Percentiles rank a stretch among this genome's conserved stretches.
Conservation (phyloP, 129 eudicot genomes). For the Rutidosis leptorrhynchoides region DNA sequence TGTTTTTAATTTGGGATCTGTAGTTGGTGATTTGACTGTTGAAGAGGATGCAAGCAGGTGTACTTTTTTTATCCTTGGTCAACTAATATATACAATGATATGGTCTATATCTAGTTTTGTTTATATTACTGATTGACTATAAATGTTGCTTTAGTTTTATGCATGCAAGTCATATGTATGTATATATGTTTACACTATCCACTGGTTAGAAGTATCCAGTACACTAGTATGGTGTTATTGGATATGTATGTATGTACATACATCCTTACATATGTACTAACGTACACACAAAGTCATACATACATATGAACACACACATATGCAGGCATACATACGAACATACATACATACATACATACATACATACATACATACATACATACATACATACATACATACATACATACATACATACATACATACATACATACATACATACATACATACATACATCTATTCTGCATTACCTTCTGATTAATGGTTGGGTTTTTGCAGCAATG, state of each 20-base stretch:
- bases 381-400: background rate
- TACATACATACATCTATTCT: background rate
- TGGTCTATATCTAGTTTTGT: background rate
- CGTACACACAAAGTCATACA: too few species aligned
- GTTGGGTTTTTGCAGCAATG: conserved; percentile 57
- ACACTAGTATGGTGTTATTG: background rate
- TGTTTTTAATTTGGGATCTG: conserved; percentile 64
- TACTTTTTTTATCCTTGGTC: conserved; percentile 5
- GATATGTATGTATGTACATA: background rate
- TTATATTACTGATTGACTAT: conserved; percentile 6
- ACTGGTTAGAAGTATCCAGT: background rate
- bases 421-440: too few species aligned
- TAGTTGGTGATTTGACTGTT: conserved; percentile 70
- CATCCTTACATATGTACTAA: too few species aligned
- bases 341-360: background rate
- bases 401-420: too few species aligned
- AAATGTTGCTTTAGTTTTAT: conserved; percentile 2
- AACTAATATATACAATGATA: background rate
- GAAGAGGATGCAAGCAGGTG: conserved; percentile 79
- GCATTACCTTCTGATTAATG: background rate
- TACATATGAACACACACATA: too few species aligned
- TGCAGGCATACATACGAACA: background rate
- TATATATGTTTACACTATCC: too few species aligned
- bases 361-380: background rate
- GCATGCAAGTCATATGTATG: background rate